These are phyloP conservation scores for Trichoderma endophyticum DNA, from an alignment of 2,329 filamentous ascomycete species.

Conservation along the genomic window DNA sequence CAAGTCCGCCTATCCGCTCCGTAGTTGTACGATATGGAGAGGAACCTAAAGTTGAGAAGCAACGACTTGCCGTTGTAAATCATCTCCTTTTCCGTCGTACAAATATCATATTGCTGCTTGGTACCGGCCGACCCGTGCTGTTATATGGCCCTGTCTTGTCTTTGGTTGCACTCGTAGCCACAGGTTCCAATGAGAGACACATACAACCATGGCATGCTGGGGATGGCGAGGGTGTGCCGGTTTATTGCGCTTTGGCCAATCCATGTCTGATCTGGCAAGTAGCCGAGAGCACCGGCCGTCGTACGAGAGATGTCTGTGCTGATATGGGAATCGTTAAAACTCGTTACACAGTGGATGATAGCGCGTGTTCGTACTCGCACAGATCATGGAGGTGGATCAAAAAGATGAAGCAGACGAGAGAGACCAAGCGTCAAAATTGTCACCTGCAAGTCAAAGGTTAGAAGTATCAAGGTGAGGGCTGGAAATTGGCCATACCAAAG, in stretches of 20 bases:
- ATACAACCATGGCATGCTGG: not conserved
- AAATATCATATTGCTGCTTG: not conserved
- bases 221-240: not conserved
- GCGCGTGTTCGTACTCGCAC: constrained; percentile 1
- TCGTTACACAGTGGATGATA: constrained; percentile 7
- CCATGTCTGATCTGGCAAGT: not conserved
- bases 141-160: not conserved
- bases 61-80: not conserved
- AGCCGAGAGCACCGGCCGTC: not conserved
- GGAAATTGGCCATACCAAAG: no score
- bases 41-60: not conserved
- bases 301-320: not conserved
- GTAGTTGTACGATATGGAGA: not conserved
- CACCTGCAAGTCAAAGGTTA: not conserved
- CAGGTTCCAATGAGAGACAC: not conserved
- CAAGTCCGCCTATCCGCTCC: not conserved
- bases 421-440: not conserved
- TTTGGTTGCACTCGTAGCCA: not conserved
- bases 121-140: not conserved
- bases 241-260: not conserved
- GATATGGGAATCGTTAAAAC: not conserved
- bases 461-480: no score
- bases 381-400: not conserved
- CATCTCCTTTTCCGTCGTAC: not conserved
- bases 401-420: not conserved